These are phyloP conservation scores for Ganoderma boninense DNA, from an alignment of 1,284 basidiomycete species.

Conservation along the genomic window DNA sequence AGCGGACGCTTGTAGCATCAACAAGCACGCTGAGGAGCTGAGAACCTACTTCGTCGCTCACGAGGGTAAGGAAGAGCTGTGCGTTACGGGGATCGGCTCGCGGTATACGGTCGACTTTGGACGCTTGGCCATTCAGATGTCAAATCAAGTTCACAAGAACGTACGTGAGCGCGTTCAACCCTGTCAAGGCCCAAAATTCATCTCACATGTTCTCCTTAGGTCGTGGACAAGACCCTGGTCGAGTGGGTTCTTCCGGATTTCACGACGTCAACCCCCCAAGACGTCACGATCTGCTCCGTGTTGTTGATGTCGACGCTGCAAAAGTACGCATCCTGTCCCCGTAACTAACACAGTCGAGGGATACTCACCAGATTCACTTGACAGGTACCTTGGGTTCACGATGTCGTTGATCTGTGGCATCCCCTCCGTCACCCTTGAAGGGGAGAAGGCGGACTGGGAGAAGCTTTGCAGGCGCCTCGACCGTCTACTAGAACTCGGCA, in stretches of 20 bases:
- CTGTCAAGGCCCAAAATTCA: background rate
- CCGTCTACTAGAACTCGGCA: constrained; percentile 47
- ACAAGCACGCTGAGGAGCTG: constrained; percentile 49
- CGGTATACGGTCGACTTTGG: constrained; percentile 43
- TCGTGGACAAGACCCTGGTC: constrained; percentile 46
- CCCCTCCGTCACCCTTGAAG: constrained; percentile 56
- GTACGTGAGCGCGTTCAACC: background rate
- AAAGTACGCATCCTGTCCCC: constrained; percentile 44
- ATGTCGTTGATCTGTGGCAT: constrained; percentile 50
- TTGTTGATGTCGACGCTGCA: constrained; percentile 56
- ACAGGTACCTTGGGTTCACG: constrained; percentile 46
- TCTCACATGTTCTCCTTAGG: background rate
- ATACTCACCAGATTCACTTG: background rate
- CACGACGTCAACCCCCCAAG: constrained; percentile 53
- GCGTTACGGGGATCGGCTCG: constrained; percentile 31
- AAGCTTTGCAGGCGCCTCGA: constrained; percentile 43
- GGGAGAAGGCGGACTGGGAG: constrained; percentile 48
- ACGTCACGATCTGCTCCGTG: constrained; percentile 50
- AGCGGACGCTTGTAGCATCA: constrained; percentile 35
- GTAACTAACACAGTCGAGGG: background rate
- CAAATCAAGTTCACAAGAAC: constrained; percentile 30
- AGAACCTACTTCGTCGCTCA: constrained; percentile 51
- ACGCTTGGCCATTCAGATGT: constrained; percentile 39
- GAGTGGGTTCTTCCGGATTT: constrained; percentile 57
- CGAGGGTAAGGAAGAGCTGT: constrained; percentile 46